These are phyloP conservation scores for Westerdykella sp. DNA, from an alignment of 2,329 filamentous ascomycete species.

Conservation along the genomic window DNA sequence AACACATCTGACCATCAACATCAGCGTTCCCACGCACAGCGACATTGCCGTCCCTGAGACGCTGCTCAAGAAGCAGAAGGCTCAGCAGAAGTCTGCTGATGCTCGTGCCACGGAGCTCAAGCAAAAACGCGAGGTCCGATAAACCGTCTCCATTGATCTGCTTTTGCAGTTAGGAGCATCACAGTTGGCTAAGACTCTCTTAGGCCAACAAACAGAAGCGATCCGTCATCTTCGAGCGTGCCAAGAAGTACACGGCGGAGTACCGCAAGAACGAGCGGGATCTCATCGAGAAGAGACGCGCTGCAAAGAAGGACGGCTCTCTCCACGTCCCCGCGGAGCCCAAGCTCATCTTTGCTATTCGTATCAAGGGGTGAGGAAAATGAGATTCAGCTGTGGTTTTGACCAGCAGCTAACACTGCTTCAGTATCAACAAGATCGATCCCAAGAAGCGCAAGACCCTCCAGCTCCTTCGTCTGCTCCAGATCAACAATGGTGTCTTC, in stretches of 20 bases:
- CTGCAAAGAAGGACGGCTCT: slow-evolving; percentile 85
- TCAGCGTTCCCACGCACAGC: slow-evolving; percentile 82
- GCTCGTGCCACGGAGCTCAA: slow-evolving; percentile 71
- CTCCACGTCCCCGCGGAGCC: slow-evolving; percentile 94
- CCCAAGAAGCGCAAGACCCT: slow-evolving; percentile 99
- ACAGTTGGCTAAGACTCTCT: slow-evolving; percentile 39
- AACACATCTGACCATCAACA: slow-evolving; percentile 1
- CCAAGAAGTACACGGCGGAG: slow-evolving; percentile 99
- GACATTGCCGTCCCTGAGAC: slow-evolving; percentile 98
- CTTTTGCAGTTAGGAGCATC: slow-evolving; percentile 33
- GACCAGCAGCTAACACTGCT: neutral
- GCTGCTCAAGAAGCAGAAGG: slow-evolving; percentile 99
- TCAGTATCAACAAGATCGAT: slow-evolving; percentile 99
- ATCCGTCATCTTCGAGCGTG: slow-evolving; percentile 98
- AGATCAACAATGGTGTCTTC: slow-evolving; percentile 99
- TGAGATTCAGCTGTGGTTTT: neutral
- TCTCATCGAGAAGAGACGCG: slow-evolving; percentile 88
- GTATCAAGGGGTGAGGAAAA: slow-evolving; percentile 82
- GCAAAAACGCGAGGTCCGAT: slow-evolving; percentile 96
- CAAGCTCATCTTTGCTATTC: slow-evolving; percentile 96
- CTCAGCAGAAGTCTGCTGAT: slow-evolving; percentile 96
- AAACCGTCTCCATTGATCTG: slow-evolving; percentile 32
- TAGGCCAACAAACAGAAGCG: slow-evolving; percentile 99
- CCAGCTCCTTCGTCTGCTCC: slow-evolving; percentile 97
- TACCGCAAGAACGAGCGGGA: slow-evolving; percentile 95